Conservation (phyloP, 805 yeast genomes). For the Candida adriatica region DNA sequence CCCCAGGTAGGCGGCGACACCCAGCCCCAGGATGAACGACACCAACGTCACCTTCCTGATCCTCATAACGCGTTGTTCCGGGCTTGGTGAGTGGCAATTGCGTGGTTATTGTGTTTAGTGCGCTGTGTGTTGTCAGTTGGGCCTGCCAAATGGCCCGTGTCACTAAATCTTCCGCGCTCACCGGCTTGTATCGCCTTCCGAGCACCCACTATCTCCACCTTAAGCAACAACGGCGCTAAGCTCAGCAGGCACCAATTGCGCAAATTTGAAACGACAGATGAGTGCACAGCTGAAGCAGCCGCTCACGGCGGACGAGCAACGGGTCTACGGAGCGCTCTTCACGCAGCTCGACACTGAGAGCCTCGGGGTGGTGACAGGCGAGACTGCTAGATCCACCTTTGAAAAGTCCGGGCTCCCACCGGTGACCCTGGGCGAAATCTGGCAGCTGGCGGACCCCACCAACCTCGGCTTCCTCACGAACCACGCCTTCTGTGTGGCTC, state of each 20-base stretch:
- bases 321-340: conserved; percentile 68
- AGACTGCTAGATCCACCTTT: conserved; percentile 71
- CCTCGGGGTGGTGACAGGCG: conserved; percentile 83
- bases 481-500: conserved; percentile 74
- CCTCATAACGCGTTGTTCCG: conserved; percentile 8
- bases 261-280: no score
- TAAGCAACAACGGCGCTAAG: no score
- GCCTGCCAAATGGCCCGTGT: no score
- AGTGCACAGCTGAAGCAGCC: conserved; percentile 26
- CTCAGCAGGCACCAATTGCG: no score
- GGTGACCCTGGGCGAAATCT: conserved; percentile 74
- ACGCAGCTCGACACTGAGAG: conserved; percentile 71
- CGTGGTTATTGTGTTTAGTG: conserved; percentile 1
- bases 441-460: conserved; percentile 91
- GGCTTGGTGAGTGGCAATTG: background rate
- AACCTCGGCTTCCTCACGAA: conserved; percentile 81
- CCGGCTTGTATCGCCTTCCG: no score
- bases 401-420: conserved; percentile 84
- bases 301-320: conserved; percentile 66
- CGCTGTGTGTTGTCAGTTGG: no score
- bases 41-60: conserved; percentile 27
- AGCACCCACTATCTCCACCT: no score
- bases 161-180: no score
- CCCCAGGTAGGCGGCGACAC: conserved; percentile 21
- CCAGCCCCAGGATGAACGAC: conserved; percentile 31